Conservation (phyloP, 257 asterid genomes). For the Ehretia macrophylla region DNA sequence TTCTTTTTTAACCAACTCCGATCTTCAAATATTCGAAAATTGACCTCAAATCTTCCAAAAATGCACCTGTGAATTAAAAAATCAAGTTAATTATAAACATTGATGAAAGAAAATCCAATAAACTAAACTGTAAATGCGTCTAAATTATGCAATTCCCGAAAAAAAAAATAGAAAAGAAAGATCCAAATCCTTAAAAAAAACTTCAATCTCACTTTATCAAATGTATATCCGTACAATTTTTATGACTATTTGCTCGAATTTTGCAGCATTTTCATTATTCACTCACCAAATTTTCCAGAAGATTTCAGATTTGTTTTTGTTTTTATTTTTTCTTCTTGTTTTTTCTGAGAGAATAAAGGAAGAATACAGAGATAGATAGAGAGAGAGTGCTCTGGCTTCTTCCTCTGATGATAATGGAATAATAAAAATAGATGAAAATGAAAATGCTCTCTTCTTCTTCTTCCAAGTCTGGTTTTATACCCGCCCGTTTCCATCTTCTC, state of each 20-base stretch:
- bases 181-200: neutral
- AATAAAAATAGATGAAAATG: conserved; percentile 27
- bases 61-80: neutral
- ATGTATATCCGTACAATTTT: neutral
- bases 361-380: conserved; percentile 15
- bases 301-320: conserved; percentile 4
- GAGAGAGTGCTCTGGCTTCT: conserved; percentile 30
- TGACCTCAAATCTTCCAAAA: neutral
- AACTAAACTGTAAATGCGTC: no score
- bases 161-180: neutral
- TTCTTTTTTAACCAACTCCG: no score
- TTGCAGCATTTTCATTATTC: conserved; percentile 33
- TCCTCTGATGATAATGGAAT: conserved; percentile 18
- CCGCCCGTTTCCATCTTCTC: conserved; percentile 24
- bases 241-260: neutral
- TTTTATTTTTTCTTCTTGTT: neutral
- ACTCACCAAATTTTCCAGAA: conserved; percentile 27
- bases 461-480: conserved; percentile 54
- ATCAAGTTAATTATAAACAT: conserved; percentile 21
- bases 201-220: no score
- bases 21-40: neutral
- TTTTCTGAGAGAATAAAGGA: conserved; percentile 3
- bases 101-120: conserved; percentile 8
- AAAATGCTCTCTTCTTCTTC: conserved; percentile 41
- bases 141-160: neutral